Conservation (phyloP, 1,284 basidiomycete species). For the Boletellus deceptivus region DNA sequence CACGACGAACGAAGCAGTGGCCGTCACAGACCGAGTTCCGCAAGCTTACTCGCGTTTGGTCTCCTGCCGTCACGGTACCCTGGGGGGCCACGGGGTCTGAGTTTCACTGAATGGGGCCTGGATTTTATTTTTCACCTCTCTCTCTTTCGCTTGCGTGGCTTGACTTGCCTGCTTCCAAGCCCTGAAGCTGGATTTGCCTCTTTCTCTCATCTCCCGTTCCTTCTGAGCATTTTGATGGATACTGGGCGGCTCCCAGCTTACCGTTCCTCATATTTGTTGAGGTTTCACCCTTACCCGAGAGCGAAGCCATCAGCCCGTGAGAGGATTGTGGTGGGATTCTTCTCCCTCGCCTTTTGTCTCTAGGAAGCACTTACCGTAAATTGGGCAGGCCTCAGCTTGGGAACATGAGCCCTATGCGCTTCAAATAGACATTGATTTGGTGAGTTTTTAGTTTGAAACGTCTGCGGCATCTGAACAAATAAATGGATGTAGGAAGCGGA, state of each 20-base stretch:
- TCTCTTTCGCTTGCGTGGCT: conserved; percentile 5
- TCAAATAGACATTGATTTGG: neutral
- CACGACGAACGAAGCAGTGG: conserved; percentile 6
- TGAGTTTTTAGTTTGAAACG: conserved; percentile 3
- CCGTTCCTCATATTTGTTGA: conserved; percentile 31
- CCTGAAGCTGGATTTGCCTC: neutral
- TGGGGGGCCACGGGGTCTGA: conserved; percentile 23
- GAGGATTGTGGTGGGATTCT: conserved; percentile 23
- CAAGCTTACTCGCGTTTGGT: conserved; percentile 25
- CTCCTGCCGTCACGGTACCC: conserved; percentile 32
- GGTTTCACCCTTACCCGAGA: conserved; percentile 32
- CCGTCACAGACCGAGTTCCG: conserved; percentile 18
- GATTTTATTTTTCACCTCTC: conserved; percentile 2
- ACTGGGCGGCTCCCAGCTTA: conserved; percentile 20
- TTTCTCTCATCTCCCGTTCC: neutral
- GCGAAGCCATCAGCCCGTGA: conserved; percentile 23
- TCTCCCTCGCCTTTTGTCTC: conserved; percentile 1
- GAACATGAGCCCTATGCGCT: neutral
- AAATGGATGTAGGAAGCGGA: conserved; percentile 12
- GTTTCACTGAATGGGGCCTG: conserved; percentile 11
- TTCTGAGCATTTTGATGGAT: conserved; percentile 20
- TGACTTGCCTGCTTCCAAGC: neutral
- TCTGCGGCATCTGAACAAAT: neutral
- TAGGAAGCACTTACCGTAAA: conserved; percentile 8
- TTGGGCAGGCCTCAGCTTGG: conserved; percentile 5